A percentile compares a stretch with the other conserved stretches of the same genome.
Evolutionary conservation across 768 basidiomycete genomes (phyloP).

Genomic region (Gelatoporia subvermispora): DNA sequence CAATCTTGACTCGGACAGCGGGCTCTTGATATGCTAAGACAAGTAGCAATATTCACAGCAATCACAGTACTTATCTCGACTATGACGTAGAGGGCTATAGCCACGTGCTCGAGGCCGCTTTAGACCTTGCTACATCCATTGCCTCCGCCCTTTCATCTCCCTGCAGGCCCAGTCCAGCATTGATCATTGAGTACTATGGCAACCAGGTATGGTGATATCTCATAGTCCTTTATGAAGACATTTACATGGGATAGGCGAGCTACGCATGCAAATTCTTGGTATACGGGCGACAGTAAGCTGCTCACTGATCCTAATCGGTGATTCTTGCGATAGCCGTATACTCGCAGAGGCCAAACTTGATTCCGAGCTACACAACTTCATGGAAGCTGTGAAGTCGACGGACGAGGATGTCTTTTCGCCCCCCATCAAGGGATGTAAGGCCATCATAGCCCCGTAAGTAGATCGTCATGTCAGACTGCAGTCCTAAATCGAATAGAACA

Average conservation of each 20-base stretch:
- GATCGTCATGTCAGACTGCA: slow-evolving; percentile 1
- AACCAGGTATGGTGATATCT: not conserved
- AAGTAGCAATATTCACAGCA: no score
- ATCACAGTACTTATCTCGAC: no score
- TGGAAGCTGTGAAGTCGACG: slow-evolving; percentile 50
- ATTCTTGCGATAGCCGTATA: not conserved
- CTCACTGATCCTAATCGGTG: not conserved
- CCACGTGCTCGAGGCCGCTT: no score
- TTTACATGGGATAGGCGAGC: slow-evolving; percentile 40
- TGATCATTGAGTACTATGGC: not conserved
- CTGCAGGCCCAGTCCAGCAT: no score
- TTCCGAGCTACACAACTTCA: slow-evolving; percentile 58
- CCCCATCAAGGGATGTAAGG: slow-evolving; percentile 69
- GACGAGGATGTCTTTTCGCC: slow-evolving; percentile 46
- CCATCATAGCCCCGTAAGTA: slow-evolving; percentile 95
- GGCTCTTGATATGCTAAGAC: no score
- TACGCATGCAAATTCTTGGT: slow-evolving; percentile 91
- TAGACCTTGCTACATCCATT: no score
- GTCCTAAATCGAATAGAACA: not conserved
- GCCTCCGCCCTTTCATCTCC: no score
- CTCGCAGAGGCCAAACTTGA: slow-evolving; percentile 51
- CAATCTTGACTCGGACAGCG: no score
- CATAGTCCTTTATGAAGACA: not conserved
- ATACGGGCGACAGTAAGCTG: slow-evolving; percentile 58
- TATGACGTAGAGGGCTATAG: no score